Base-by-base conservation (phyloP, 352 stramenopile genomes). In the Phytophthora macrochlamydospora region DNA sequence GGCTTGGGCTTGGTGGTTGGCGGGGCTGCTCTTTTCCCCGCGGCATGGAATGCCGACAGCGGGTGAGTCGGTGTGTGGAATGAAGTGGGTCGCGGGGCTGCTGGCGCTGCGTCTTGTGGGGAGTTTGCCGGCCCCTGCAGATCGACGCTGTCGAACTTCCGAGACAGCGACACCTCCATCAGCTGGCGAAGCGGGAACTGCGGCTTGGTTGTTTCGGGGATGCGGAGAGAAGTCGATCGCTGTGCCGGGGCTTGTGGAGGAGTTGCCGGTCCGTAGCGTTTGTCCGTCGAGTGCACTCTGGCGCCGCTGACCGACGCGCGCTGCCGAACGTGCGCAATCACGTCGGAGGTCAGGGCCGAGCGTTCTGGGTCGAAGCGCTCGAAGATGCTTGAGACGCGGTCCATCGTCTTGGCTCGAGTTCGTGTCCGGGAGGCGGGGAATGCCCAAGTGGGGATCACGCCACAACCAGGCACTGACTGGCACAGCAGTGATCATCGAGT, bases 381-480 rank as follows among this genome's bases (percentile, higher is more conserved):
- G 58, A 71, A 62, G 37, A 67, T 71, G 11, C 45, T 67, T 3
- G 63, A 67, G 18, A 71, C 40, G 43, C 51, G 51, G 51, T 71
- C 51, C 63, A 71, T 71, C 30, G 18, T 24, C 18, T 24, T 24
- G 18, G 18, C 18, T 24, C 18, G 18, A 24, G 18, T 24, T 24
- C 18, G 18, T 24, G 18, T 24, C 18, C 18, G 18, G 18, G 18
- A 24, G 35, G 9, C 35, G 35, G 35, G 6, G 6, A 11, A 11
- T 40, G 9, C 35, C 9, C 6, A 11, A 40, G 35, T 40, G 35
- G 35, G 35, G 35, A 40, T 40, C 35, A 40, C 35, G 35, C 6
- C 35, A 40, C 9, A 11, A 11, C 18, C 18, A 24, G 18, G 18
- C 18, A n/a, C 18, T 24, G 18, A 24, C 18, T 24, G 18, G 18